These are phyloP conservation scores for Petasospora fabianii DNA, from an alignment of 1,139 yeast genomes.

Conservation along the genomic window DNA sequence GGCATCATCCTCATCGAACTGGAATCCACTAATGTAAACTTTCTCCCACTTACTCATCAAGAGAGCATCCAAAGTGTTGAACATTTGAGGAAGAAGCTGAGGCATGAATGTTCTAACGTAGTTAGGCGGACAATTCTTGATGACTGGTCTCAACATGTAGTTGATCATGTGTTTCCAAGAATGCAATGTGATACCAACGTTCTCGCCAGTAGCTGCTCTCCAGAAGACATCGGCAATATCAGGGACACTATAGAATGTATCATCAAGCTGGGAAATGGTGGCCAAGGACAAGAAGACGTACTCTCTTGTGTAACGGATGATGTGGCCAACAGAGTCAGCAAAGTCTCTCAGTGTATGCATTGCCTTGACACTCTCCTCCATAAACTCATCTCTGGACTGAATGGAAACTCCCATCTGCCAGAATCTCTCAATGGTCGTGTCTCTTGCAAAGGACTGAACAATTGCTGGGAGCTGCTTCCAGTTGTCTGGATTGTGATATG, in stretches of 20 bases:
- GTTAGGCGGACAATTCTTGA: slow-evolving; percentile 81
- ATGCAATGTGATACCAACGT: slow-evolving; percentile 84
- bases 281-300: slow-evolving; percentile 90
- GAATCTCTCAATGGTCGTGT: slow-evolving; percentile 86
- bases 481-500: slow-evolving; percentile 89
- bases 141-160: slow-evolving; percentile 78
- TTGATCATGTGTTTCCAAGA: slow-evolving; percentile 97
- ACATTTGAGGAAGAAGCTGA: slow-evolving; percentile 72
- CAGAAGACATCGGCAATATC: slow-evolving; percentile 70
- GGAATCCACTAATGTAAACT: slow-evolving; percentile 66
- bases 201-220: slow-evolving; percentile 84
- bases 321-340: slow-evolving; percentile 98
- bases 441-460: slow-evolving; percentile 85
- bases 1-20: slow-evolving; percentile 54
- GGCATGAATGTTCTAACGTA: slow-evolving; percentile 67
- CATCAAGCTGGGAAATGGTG: slow-evolving; percentile 86
- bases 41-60: slow-evolving; percentile 72
- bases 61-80: slow-evolving; percentile 67
- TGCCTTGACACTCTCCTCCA: slow-evolving; percentile 92
- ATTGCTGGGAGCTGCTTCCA: slow-evolving; percentile 86
- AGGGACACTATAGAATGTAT: slow-evolving; percentile 83
- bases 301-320: slow-evolving; percentile 91
- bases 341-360: slow-evolving; percentile 91
- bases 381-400: slow-evolving; percentile 89
- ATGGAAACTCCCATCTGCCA: slow-evolving; percentile 99